Conservation (phyloP, 768 basidiomycete genomes). For the Floccularia luteovirens region DNA sequence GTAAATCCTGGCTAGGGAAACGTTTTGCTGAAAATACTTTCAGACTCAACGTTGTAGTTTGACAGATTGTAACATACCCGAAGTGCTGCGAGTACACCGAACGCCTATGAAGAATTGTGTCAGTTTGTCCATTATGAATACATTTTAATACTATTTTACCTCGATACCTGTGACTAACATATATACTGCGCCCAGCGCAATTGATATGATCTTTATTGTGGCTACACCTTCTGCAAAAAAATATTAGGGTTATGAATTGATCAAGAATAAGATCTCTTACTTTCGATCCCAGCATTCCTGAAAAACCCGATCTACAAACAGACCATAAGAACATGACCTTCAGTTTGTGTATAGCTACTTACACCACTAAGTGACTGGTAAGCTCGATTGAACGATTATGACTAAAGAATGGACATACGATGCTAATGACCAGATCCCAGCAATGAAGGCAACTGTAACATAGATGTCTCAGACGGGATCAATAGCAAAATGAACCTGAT, state of each 20-base stretch:
- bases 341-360: slow-evolving; percentile 9
- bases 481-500: slow-evolving; percentile 3
- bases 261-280: slow-evolving; percentile 32
- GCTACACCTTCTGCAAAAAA: slow-evolving; percentile 24
- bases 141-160: slow-evolving; percentile 11
- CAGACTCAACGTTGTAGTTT: too few relatives aligned
- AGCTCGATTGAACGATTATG: not conserved
- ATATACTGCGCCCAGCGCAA: slow-evolving; percentile 56
- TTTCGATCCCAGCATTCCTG: slow-evolving; percentile 39
- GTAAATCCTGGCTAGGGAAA: slow-evolving; percentile 45
- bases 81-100: too few relatives aligned
- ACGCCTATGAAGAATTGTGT: too few relatives aligned
- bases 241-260: not conserved
- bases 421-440: slow-evolving; percentile 52
- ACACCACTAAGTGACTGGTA: slow-evolving; percentile 19
- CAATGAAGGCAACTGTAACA: slow-evolving; percentile 31
- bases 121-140: not conserved
- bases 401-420: slow-evolving; percentile 38
- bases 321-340: slow-evolving; percentile 1
- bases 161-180: slow-evolving; percentile 43
- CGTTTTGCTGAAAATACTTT: slow-evolving; percentile 38
- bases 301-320: slow-evolving; percentile 51
- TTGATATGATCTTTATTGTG: slow-evolving; percentile 44
- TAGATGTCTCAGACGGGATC: slow-evolving; percentile 4
- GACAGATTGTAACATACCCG: too few relatives aligned